Evolutionary conservation across 2,329 filamentous ascomycete species (phyloP).

Genomic region (Xylaria hypoxylon): DNA sequence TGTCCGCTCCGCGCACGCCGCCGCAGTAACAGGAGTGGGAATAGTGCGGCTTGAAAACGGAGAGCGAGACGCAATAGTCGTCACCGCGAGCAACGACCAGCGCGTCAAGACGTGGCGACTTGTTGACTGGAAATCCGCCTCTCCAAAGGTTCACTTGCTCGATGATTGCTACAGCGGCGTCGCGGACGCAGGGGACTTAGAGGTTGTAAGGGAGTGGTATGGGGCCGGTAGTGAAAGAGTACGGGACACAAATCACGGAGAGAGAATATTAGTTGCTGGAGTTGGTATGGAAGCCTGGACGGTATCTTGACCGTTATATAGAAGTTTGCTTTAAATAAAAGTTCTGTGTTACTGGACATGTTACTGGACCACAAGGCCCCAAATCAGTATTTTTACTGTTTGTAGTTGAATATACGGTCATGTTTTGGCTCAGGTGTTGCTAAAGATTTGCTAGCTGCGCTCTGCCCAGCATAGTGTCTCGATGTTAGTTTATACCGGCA

Average conservation of each 20-base stretch:
- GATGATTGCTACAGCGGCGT: conserved; percentile 68
- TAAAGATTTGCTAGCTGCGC: no score
- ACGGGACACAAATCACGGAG: background rate
- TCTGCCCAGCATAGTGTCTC: no score
- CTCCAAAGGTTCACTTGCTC: conserved; percentile 55
- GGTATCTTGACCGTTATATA: conserved; percentile 27
- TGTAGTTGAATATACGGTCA: no score
- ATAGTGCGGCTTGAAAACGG: conserved; percentile 49
- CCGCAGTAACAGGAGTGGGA: conserved; percentile 72
- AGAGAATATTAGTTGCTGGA: conserved; percentile 43
- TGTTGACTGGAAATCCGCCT: conserved; percentile 33
- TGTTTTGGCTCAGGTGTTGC: no score
- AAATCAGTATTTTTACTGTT: no score
- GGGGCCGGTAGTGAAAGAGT: conserved; percentile 19
- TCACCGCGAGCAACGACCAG: conserved; percentile 71
- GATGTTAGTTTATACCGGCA: no score
- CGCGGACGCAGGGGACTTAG: conserved; percentile 68
- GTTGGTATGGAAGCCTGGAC: conserved; percentile 47
- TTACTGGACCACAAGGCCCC: no score
- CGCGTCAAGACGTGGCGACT: conserved; percentile 67
- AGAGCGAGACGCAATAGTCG: conserved; percentile 48
- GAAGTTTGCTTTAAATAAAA: conserved; percentile 6
- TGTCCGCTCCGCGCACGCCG: conserved; percentile 73
- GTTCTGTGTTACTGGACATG: background rate
- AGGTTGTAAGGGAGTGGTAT: conserved; percentile 49